A percentile compares a stretch with the other conserved stretches of the same genome.
Conservation (phyloP, 768 basidiomycete species). For the Guyanaporus albipodus region DNA sequence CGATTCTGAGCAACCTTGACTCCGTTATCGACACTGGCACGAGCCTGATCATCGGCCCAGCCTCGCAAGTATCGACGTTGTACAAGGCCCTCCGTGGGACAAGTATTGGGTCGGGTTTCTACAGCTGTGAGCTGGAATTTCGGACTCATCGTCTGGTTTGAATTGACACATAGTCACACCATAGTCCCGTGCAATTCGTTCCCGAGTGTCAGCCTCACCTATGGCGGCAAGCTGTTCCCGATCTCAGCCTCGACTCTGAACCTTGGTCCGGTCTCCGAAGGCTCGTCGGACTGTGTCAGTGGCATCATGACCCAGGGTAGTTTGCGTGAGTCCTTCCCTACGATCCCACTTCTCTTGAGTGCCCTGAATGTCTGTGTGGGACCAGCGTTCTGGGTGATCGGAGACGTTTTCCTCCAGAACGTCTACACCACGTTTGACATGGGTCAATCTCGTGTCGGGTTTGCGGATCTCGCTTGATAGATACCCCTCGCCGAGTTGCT, state of each 20-base stretch:
- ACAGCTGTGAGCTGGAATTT: constrained; percentile 27
- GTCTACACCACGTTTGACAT: constrained; percentile 42
- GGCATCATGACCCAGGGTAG: constrained; percentile 21
- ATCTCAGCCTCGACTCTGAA: constrained; percentile 34
- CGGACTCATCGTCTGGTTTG: neutral
- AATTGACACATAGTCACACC: neutral
- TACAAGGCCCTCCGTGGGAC: constrained; percentile 4
- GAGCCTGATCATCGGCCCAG: constrained; percentile 4
- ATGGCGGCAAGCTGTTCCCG: constrained; percentile 34
- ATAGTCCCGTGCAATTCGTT: constrained; percentile 28
- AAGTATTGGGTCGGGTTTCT: constrained; percentile 24
- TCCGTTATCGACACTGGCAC: constrained; percentile 21
- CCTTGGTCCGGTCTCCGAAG: constrained; percentile 30
- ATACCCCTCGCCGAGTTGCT: too few relatives aligned
- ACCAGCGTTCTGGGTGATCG: constrained; percentile 29
- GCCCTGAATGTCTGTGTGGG: neutral
- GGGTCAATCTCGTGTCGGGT: constrained; percentile 33
- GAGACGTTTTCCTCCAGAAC: constrained; percentile 39
- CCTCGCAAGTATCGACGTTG: neutral
- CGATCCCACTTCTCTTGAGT: too few relatives aligned
- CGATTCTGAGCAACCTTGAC: constrained; percentile 4
- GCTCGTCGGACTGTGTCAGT: constrained; percentile 30
- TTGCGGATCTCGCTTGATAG: constrained; percentile 28
- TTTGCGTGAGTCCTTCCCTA: constrained; percentile 4
- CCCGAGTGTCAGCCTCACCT: constrained; percentile 31